Base-by-base conservation (phyloP, 257 asterid species). In the Linderniella brevidens region DNA sequence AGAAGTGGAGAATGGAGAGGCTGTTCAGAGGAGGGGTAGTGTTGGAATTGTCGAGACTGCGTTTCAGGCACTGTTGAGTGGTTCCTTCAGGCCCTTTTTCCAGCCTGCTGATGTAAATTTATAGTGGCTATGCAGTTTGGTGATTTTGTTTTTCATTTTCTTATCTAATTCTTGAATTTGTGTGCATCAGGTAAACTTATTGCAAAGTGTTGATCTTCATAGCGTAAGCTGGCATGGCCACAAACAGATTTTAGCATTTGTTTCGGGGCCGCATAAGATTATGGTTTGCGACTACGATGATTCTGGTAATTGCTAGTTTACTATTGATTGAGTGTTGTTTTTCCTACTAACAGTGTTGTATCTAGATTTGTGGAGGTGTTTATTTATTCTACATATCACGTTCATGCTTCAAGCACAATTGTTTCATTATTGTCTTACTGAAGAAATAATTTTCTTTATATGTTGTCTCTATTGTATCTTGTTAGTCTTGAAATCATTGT, bases 181-280 rank as follows among this genome's bases (percentile, higher is more conserved):
- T 11, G 6, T 17, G 49, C 46, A 67, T 42, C 70, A 87, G 95
- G 92, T 82, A 36, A 85, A 79, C 61, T 58, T 69, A 57, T 73
- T 79, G 48, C 82, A 66, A 49, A 70, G 49, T 49, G 61, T 79
- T 48, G 88, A 77, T 73, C 78, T 81, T 58, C 84, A 68, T 37
- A 68, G 80, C 52, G 64, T 85, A 54, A 70, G 83, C 68, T 90
- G 98, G 94, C 87, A 90, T 69, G 78, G 69, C 14, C 76, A 74
- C 63, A 85, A 81, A 53, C 76, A 71, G 56, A 72, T 81, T 58
- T 58, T 90, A 46, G 94, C 96, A 55, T 81, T 90, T 68, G 64
- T 82, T 63, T 81, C 94, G 40, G 94, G 96, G 48, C 67, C 57
- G 13, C 79, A 81, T 68, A 81, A 77, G 55, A 81, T 85, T 66